Conservation (phyloP, 805 yeast genomes). For the Diddensiella transvaalensis region DNA sequence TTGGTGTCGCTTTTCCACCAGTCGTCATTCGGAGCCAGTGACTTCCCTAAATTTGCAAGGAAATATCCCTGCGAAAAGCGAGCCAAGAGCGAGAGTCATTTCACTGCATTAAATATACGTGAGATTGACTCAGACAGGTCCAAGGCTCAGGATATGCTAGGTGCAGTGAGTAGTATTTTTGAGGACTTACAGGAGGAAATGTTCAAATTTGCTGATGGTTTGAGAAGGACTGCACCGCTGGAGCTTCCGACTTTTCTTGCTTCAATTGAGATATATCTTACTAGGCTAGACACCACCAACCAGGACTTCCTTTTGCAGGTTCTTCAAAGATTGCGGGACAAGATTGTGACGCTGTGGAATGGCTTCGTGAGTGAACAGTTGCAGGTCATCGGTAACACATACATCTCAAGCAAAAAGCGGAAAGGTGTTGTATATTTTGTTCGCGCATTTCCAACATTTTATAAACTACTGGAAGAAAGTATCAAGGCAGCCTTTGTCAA, state of each 20-base stretch:
- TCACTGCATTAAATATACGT: conserved; percentile 32
- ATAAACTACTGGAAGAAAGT: conserved; percentile 38
- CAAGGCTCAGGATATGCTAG: conserved; percentile 45
- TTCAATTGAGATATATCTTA: conserved; percentile 41
- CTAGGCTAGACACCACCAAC: conserved; percentile 44
- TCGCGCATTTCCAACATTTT: conserved; percentile 46
- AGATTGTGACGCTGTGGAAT: conserved; percentile 53
- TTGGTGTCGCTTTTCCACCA: conserved; percentile 44
- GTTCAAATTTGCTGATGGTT: conserved; percentile 31
- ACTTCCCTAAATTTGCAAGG: conserved; percentile 45
- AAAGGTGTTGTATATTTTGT: conserved; percentile 44
- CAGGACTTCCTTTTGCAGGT: conserved; percentile 61
- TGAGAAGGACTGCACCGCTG: conserved; percentile 38
- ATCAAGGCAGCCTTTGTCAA: background rate
- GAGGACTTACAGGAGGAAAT: conserved; percentile 34
- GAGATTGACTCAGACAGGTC: conserved; percentile 45
- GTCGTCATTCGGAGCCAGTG: conserved; percentile 36
- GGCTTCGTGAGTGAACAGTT: conserved; percentile 56
- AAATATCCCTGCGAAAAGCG: conserved; percentile 20
- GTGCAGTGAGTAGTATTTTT: conserved; percentile 47
- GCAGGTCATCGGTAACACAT: conserved; percentile 40
- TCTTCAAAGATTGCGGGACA: conserved; percentile 50
- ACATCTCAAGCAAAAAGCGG: conserved; percentile 35
- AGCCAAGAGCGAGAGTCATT: conserved; percentile 23
- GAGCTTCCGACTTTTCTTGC: conserved; percentile 43